Evolutionary conservation across 1,139 yeast species (phyloP), one percentile per base, ranked within the genome.

Genomic region (Yamadazyma triangularis): DNA sequence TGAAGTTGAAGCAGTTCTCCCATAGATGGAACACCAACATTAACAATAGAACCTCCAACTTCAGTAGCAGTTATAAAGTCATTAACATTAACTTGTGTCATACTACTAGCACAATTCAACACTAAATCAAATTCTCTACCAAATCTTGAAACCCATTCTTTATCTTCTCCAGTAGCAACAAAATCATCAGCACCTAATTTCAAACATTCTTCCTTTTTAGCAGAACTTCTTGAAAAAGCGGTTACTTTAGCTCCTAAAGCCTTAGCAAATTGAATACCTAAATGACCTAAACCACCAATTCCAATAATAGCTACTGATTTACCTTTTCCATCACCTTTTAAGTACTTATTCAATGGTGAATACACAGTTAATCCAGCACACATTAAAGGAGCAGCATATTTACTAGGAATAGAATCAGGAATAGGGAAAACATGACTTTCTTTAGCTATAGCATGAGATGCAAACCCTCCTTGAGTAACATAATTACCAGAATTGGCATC

Each of bases 361-460:
- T 60, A 77, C 81, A 70, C 74, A 15, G 85, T 79, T 44, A 76
- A 59, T 38, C 86, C 86, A 25, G 79, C 85, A 58, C 86, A 79
- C 60, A 78, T 56, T 51, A 79, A 60, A 15, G 84, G 83, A 10
- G 82, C 82, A 19, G 76, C 74, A 31, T 57, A 55, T 30, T 56
- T 60, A 15, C 70, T 54, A 14, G 58, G 54, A 39, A 77, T 49
- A 15, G 38, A 52, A 11, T 76, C 78, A 14, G 85, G 85, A 34
- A 79, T 70, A 15, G 69, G 66, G 52, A 77, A 70, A 8, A 63
- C 75, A 46, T 72, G 75, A 34, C 64, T 59, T 45, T 73, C 76
- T 48, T 71, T 60, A 26, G 72, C 77, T 39, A 79, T 65, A 24
- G 73, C 56, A 51, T 72, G 75, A 28, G 76, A 67, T 6, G 84